These are phyloP conservation scores for Asterella californica DNA, from an alignment of 225 moss, liverwort and hornwort genomes.

Conservation along the genomic window DNA sequence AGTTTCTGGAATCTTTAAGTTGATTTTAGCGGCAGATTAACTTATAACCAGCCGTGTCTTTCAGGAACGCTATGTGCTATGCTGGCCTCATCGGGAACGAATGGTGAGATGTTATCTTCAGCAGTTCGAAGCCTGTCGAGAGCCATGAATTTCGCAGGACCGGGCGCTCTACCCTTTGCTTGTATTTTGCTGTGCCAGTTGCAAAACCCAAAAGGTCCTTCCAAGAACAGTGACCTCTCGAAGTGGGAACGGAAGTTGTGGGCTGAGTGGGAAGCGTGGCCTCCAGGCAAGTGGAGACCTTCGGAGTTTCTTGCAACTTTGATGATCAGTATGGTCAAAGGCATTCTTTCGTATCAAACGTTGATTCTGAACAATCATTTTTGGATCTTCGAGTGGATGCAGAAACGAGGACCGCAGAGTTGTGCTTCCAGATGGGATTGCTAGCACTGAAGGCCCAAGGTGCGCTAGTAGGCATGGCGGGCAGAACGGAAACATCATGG, in stretches of 20 bases:
- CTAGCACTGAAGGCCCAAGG: constrained; percentile 70
- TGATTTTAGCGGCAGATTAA: background rate
- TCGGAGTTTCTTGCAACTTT: background rate
- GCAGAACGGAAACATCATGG: constrained; percentile 58
- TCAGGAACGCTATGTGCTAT: constrained; percentile 79
- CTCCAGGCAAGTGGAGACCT: constrained; percentile 51
- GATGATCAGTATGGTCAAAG: background rate
- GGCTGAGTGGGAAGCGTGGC: constrained; percentile 74
- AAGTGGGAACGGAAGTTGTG: constrained; percentile 77
- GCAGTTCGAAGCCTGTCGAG: constrained; percentile 71
- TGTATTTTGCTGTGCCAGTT: constrained; percentile 67
- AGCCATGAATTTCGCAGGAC: constrained; percentile 49
- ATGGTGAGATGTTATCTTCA: constrained; percentile 45
- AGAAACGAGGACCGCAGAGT: constrained; percentile 79
- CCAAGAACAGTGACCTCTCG: constrained; percentile 46
- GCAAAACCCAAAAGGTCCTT: constrained; percentile 44
- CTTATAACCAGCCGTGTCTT: background rate
- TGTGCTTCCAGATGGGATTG: constrained; percentile 87
- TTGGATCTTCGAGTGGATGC: constrained; percentile 16
- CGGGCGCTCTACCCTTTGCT: constrained; percentile 50
- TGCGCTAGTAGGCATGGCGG: constrained; percentile 40
- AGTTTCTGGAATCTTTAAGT: background rate
- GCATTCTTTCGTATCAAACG: background rate
- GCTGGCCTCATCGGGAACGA: constrained; percentile 54
- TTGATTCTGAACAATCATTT: background rate